These are phyloP conservation scores for Lasiodiplodia sp. DNA, from an alignment of 2,329 filamentous ascomycete species.

Conservation along the genomic window DNA sequence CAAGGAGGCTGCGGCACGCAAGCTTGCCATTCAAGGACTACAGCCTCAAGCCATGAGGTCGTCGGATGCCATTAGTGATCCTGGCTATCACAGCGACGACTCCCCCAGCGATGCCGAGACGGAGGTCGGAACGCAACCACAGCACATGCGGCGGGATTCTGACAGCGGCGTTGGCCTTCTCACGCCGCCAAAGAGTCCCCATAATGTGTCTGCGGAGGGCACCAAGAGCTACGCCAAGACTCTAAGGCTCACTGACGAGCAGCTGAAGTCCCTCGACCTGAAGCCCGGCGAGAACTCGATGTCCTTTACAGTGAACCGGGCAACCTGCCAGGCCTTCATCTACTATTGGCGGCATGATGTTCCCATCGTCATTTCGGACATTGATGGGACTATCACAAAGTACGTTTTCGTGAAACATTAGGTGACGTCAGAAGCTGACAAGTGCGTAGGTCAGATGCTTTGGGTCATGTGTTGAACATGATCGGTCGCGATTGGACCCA, in stretches of 20 bases:
- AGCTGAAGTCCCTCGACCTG: conserved; percentile 84
- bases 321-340: conserved; percentile 90
- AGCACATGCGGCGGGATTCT: conserved; percentile 72
- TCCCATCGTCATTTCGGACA: conserved; percentile 97
- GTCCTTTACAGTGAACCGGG: conserved; percentile 95
- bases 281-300: conserved; percentile 89
- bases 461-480: conserved; percentile 94
- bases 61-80: conserved; percentile 87
- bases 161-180: conserved; percentile 72
- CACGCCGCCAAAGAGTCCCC: conserved; percentile 63
- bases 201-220: conserved; percentile 65
- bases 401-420: conserved; percentile 39
- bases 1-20: conserved; percentile 83
- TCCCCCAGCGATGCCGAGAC: conserved; percentile 65
- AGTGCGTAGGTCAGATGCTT: conserved; percentile 72
- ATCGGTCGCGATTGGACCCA: conserved; percentile 99
- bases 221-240: conserved; percentile 96
- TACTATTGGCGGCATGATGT: conserved; percentile 92
- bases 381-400: conserved; percentile 98
- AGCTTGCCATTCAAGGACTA: conserved; percentile 60
- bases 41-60: conserved; percentile 62
- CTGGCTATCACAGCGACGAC: conserved; percentile 93
- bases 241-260: conserved; percentile 90
- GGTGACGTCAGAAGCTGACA: conserved; percentile 34
- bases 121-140: conserved; percentile 49